Evolutionary conservation across 768 basidiomycete genomes (phyloP).

Genomic region (Saitozyma sp.): DNA sequence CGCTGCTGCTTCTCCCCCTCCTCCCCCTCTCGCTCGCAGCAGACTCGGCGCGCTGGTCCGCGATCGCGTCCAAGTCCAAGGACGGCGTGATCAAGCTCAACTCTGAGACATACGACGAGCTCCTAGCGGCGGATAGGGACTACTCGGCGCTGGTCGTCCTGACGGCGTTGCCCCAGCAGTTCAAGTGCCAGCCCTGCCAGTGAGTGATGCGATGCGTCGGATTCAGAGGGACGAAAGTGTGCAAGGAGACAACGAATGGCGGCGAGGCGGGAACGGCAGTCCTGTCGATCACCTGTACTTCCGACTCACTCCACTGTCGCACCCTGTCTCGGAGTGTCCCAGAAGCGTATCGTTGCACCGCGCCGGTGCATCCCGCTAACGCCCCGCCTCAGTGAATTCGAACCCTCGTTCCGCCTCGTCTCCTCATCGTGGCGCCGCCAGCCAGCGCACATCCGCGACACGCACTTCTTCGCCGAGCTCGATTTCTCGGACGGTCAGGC

Average conservation of each 20-base stretch:
- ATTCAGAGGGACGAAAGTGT: neutral
- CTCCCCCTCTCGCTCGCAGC: slow-evolving; percentile 25
- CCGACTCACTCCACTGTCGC: too few relatives aligned
- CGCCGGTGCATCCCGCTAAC: too few relatives aligned
- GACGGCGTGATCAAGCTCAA: slow-evolving; percentile 82
- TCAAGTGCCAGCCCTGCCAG: slow-evolving; percentile 92
- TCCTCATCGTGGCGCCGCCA: slow-evolving; percentile 77
- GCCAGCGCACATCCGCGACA: slow-evolving; percentile 64
- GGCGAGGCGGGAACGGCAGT: too few relatives aligned
- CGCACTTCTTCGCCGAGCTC: slow-evolving; percentile 87
- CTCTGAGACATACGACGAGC: slow-evolving; percentile 70
- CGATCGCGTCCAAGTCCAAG: slow-evolving; percentile 65
- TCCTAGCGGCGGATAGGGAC: slow-evolving; percentile 68
- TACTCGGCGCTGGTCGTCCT: slow-evolving; percentile 87
- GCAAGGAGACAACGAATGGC: too few relatives aligned
- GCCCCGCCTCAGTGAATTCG: slow-evolving; percentile 65
- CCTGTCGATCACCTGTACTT: too few relatives aligned
- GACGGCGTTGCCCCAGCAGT: slow-evolving; percentile 77
- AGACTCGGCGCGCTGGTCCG: slow-evolving; percentile 60
- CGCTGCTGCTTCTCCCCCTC: slow-evolving; percentile 12
- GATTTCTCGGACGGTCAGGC: slow-evolving; percentile 78
- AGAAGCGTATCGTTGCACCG: too few relatives aligned
- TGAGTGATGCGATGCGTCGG: slow-evolving; percentile 54
- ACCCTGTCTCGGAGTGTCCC: too few relatives aligned
- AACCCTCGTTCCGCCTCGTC: slow-evolving; percentile 76